Evolutionary conservation across 257 asterid genomes (phyloP), one percentile per base, ranked within the genome.

Genomic region (Salvia rosmarinus): DNA sequence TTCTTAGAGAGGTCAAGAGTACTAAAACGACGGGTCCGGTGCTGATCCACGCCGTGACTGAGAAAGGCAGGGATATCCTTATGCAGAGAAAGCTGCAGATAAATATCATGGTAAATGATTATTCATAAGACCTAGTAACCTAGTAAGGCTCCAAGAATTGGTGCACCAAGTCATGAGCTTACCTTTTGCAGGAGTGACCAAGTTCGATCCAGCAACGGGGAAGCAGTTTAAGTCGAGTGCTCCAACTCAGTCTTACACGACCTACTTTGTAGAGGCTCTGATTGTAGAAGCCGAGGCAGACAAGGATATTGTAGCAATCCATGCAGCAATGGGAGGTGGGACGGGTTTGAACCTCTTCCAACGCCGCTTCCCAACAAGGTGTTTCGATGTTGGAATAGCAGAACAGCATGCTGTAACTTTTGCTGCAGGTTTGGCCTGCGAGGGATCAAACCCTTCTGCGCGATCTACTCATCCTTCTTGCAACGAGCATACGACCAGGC

Each of bases 311-410:
- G 95, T 94, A 35, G 98, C 95, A 8, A 94, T 94, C 64, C 97
- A 90, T 62, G 98, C 97, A 17, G 98, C 98, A 13, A 94, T 94
- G 98, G 98, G 97, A 57, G 97, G 98, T 44, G 97, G 97, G 71
- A 90, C 98, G 0, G 97, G 98, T 4, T 71, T 90, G 88, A 94
- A 94, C 78, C 89, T 87, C 75, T 94, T 94, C 86, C 86, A 80
- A 59, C 96, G 92, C 13, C 90, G 96, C 51, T 94, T 94, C 72
- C 97, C 98, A 0, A 80, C 81, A 0, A 70, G 96, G 40, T 93
- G 98, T 56, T 94, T 89, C 44, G 98, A 94, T 68, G 97, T 94
- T 20, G 97, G 98, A 44, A 90, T 94, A 76, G 98, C 98, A 14
- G 98, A 94, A 80, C 98, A 90, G 64, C 97, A 94, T 54, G 98